A percentile compares a stretch with the other conserved stretches of the same genome.
Evolutionary conservation across 805 yeast genomes (phyloP).

Genomic region (Spathaspora hagerdaliae): DNA sequence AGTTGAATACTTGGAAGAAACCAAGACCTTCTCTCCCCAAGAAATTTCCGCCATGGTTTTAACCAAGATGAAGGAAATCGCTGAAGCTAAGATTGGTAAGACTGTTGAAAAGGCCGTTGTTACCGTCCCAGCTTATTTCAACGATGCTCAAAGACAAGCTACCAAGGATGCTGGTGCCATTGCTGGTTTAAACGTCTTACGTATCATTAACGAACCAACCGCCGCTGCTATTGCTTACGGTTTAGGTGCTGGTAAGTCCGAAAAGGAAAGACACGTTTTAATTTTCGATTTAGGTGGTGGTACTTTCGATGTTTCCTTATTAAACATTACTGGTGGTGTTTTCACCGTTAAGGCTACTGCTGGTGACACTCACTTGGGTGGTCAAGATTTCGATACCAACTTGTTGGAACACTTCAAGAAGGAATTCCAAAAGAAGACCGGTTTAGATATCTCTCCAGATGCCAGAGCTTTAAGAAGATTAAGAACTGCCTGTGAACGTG

Average conservation of each 20-base stretch:
- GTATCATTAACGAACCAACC: conserved; percentile 57
- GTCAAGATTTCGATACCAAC: conserved; percentile 51
- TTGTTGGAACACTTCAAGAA: conserved; percentile 45
- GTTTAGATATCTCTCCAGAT: conserved; percentile 42
- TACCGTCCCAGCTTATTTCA: conserved; percentile 49
- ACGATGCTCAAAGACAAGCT: conserved; percentile 50
- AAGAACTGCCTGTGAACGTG: conserved; percentile 52
- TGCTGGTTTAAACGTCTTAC: conserved; percentile 46
- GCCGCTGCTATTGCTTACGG: conserved; percentile 98
- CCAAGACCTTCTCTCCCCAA: conserved; percentile 46
- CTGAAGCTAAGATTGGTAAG: conserved; percentile 85
- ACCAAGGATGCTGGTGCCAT: conserved; percentile 52
- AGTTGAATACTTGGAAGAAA: conserved; percentile 45
- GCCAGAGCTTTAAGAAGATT: conserved; percentile 49
- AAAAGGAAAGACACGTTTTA: conserved; percentile 63
- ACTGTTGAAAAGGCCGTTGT: conserved; percentile 56
- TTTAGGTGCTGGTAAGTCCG: conserved; percentile 67
- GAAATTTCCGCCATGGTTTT: conserved; percentile 48
- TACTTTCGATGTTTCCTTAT: conserved; percentile 92
- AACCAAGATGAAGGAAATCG: conserved; percentile 60
- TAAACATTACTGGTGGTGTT: conserved; percentile 92
- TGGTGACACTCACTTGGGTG: conserved; percentile 52
- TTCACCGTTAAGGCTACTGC: conserved; percentile 92
- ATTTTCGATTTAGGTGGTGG: conserved; percentile 98
- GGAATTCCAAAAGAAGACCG: conserved; percentile 46